A percentile compares a stretch with the other conserved stretches of the same genome.
phyloP scores from a whole-genome alignment of 345 rosid species.

The Lagerstroemia speciosa region DNA sequence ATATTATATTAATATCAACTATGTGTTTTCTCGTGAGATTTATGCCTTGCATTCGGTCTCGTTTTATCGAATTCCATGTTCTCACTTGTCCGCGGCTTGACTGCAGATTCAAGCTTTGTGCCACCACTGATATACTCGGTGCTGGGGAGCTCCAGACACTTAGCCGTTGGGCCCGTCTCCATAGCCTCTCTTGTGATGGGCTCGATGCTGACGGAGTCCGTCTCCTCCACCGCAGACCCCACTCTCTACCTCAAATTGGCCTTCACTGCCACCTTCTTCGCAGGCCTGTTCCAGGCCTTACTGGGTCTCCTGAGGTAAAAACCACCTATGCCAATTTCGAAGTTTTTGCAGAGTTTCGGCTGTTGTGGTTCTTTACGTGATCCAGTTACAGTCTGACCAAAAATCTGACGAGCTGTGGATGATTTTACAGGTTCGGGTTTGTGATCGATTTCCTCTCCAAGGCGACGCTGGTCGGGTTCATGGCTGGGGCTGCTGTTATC shows the following conservation, averaged over 20 bases:
- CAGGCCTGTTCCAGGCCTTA: slow-evolving; percentile 89
- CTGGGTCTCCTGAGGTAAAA: slow-evolving; percentile 82
- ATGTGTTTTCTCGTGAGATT: no score
- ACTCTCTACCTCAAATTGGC: slow-evolving; percentile 72
- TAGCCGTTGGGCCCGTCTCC: slow-evolving; percentile 95
- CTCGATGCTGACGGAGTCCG: slow-evolving; percentile 75
- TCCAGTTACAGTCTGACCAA: background rate
- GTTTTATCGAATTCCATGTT: no score
- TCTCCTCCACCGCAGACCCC: slow-evolving; percentile 52
- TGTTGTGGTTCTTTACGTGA: background rate
- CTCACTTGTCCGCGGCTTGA: background rate
- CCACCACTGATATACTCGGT: slow-evolving; percentile 84
- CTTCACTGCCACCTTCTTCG: slow-evolving; percentile 94
- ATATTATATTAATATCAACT: no score
- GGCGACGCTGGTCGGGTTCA: slow-evolving; percentile 93
- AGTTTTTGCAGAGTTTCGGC: background rate
- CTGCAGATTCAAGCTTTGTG: slow-evolving; percentile 98
- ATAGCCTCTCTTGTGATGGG: slow-evolving; percentile 98
- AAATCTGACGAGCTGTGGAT: background rate
- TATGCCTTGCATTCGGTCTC: background rate
- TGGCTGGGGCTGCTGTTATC: slow-evolving; percentile 96
- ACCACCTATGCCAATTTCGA: no score
- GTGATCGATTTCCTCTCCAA: slow-evolving; percentile 90
- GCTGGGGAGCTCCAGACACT: slow-evolving; percentile 87
- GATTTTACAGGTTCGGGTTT: slow-evolving; percentile 68